These are phyloP conservation scores for Teunomyces atbi DNA, from an alignment of 805 yeast genomes.

Conservation along the genomic window DNA sequence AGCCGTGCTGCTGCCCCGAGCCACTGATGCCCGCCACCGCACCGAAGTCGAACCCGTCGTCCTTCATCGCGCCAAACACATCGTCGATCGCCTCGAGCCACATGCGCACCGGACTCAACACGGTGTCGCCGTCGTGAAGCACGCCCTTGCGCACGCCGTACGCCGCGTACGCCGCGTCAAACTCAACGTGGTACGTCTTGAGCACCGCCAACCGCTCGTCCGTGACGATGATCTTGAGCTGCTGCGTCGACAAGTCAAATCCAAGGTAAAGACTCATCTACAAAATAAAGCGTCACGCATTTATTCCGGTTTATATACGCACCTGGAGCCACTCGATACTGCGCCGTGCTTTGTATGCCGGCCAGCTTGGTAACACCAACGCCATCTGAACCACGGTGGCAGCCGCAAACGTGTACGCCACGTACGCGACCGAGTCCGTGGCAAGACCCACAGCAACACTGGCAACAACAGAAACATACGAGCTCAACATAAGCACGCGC, in stretches of 20 bases:
- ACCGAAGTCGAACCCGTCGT: conserved; percentile 53
- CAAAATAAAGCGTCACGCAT: not conserved
- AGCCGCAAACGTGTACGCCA: conserved; percentile 38
- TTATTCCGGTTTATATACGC: conserved; percentile 14
- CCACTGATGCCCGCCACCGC: conserved; percentile 71
- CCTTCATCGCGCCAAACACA: conserved; percentile 51
- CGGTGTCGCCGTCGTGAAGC: conserved; percentile 49
- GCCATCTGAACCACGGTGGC: conserved; percentile 29
- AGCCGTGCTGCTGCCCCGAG: conserved; percentile 91
- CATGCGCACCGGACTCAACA: conserved; percentile 81
- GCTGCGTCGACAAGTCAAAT: conserved; percentile 88
- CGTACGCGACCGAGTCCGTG: conserved; percentile 41
- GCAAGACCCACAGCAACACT: conserved; percentile 50
- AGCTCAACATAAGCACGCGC: conserved; percentile 18
- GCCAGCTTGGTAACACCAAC: conserved; percentile 57
- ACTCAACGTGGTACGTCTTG: conserved; percentile 63
- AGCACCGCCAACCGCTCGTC: conserved; percentile 51
- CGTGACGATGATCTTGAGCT: conserved; percentile 71
- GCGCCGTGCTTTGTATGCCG: conserved; percentile 50
- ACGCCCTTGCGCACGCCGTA: conserved; percentile 80
- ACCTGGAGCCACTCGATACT: conserved; percentile 45
- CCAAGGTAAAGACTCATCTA: conserved; percentile 47
- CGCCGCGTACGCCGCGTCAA: conserved; percentile 59
- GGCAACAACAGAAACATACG: conserved; percentile 31
- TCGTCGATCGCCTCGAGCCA: conserved; percentile 84